Conservation (phyloP, 116 monocot species). For the Phalaenopsis hybrid region DNA sequence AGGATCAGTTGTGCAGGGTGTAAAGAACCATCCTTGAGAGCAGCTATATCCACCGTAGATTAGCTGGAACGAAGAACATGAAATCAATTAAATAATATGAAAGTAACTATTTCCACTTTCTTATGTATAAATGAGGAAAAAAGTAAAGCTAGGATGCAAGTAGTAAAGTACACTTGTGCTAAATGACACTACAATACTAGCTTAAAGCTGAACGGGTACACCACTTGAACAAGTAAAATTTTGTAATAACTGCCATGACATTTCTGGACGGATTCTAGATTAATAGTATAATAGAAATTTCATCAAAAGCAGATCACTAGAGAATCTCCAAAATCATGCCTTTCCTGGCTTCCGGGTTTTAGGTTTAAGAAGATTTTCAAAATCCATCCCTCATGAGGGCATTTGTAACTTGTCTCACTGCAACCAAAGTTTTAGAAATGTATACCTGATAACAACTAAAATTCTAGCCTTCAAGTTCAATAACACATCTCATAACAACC, state of each 20-base stretch:
- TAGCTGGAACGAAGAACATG: constrained; percentile 21
- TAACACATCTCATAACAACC: too few species aligned
- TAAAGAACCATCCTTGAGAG: constrained; percentile 57
- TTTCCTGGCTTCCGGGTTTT: background rate
- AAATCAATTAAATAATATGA: background rate
- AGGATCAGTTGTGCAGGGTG: constrained; percentile 39
- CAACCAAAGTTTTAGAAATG: too few species aligned
- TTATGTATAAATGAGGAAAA: background rate
- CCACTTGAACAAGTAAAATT: background rate
- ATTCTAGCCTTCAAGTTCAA: too few species aligned
- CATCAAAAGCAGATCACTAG: background rate
- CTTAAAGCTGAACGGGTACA: background rate
- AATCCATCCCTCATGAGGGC: background rate
- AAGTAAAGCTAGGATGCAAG: background rate
- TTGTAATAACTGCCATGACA: background rate
- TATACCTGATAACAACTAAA: too few species aligned
- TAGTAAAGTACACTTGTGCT: background rate
- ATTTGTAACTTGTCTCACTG: too few species aligned
- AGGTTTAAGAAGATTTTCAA: background rate
- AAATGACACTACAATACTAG: background rate
- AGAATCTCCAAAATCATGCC: background rate
- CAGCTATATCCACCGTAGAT: constrained; percentile 57
- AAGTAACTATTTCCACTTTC: background rate
- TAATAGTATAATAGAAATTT: background rate
- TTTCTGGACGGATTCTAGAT: background rate